Evolutionary conservation across 1,139 yeast genomes (phyloP), one percentile per base, ranked within the genome.

Genomic region (Sugiyamaella xylanicola): DNA sequence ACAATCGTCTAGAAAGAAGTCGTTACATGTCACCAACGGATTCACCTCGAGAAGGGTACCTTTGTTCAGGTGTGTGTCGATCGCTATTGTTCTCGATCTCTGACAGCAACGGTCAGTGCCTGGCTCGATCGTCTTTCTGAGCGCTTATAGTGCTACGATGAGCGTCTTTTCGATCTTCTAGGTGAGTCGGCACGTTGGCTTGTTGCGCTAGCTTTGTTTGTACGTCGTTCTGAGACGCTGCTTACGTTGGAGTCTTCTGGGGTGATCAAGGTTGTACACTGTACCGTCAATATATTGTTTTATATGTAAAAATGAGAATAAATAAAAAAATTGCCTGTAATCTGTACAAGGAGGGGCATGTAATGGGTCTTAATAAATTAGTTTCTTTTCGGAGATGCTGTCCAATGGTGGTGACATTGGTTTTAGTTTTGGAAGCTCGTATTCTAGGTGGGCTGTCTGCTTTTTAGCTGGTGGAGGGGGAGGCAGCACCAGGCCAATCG

Each of bases 401-500:
- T 48, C 55, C 16, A 42, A 13, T 3, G 43, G 50, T 9, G 52
- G 52, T 40, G 55, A 47, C 39, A 53, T 17, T 11, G 52, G 46
- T 40, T 25, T 48, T 29, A 48, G 22, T 47, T 43, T 35, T 17
- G 65, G 65, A 32, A 62, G 58, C 41, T 61, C 62, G 47, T 62
- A 62, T 48, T 59, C 64, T 13, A 62, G 51, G 15, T 56, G 51
- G 16, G 60, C 19, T 4, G 44, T 48, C 17, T 27, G 50, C 5
- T 51, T 47, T 20, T 37, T 46, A 19, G 44, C 55, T 48, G 43
- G 61, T 39, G 39, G 56, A 35, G 45, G 56, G 13, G 65, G 64
- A 4, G 37, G 50, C 45, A 62, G 52, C 8, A 62, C 65, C 51
- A 62, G 48, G 15, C 56, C 56, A 29, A 62, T 61, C n/a, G 61